Evolutionary conservation across 768 basidiomycete species (phyloP), one percentile per base, ranked within the genome.

Genomic region (Erythrobasidium yunnanense): DNA sequence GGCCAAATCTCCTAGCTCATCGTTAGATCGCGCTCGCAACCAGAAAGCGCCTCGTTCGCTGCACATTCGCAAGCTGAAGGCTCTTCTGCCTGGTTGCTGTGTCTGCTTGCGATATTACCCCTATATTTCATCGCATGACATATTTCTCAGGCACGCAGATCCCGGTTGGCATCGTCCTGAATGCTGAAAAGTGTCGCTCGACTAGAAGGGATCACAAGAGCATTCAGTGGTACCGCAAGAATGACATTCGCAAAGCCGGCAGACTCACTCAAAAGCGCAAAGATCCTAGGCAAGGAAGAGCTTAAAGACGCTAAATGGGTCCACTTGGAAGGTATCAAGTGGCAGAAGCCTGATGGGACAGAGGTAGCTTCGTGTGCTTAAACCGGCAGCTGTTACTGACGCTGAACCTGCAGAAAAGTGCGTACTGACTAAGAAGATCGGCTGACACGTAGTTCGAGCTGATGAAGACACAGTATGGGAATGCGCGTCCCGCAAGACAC

Each of bases 321-420:
- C 29, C 60, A 63, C 30, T 49, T 63, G 30, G 60, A 63, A 23
- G 60, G 60, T 20, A 63, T 63, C 60, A 49, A 51, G 30, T 63
- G 60, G 60, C 20, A 63, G 47, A 63, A 29, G 5, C 60, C 60
- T 8, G 60, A 63, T 27, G 60, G 60, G 25, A 63, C 32, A 29
- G 60, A 63, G 56, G 34, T 35, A 22, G 27, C 23, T 32, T 11
- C 54, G 34, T 8, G n/a, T 18, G 11, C 34, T 22, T 8, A 18
- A 18, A 22, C 54, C 34, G 13, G 11, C 18, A 8, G n/a, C 11
- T 32, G 25, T 29, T 55, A 25, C 27, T 35, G 7, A 23, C 13
- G 15, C 27, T 55, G 34, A 7, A 11, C 29, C 11, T 55, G 34
- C 29, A 52, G 18, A 23, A 55, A 55, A 7, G 15, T 27, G 53